Conservation (phyloP, 139 green algal species). For the Tetraselmis striata region DNA sequence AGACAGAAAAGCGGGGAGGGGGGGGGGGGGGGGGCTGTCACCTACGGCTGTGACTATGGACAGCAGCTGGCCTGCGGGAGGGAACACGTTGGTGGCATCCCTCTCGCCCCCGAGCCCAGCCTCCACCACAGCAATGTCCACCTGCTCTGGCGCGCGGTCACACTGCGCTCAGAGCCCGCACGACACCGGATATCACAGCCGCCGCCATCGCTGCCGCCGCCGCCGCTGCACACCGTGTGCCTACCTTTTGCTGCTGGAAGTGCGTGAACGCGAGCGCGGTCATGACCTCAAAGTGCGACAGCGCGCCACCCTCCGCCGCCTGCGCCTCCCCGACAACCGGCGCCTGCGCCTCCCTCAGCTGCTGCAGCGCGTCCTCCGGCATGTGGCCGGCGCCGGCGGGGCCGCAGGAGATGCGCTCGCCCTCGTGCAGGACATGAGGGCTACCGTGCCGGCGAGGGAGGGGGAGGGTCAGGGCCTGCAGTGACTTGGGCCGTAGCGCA, state of each 20-base stretch:
- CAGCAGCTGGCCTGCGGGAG: slow-evolving; percentile 25
- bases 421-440: neutral
- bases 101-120: slow-evolving; percentile 67
- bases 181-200: neutral
- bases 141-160: slow-evolving; percentile 10
- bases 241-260: slow-evolving; percentile 50
- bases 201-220: neutral
- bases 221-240: no score
- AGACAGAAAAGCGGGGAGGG: neutral
- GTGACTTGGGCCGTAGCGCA: no score
- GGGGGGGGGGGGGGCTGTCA: neutral
- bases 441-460: no score
- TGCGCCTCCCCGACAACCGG: neutral
- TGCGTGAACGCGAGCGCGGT: slow-evolving; percentile 70
- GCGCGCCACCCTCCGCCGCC: slow-evolving; percentile 21
- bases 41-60: slow-evolving; percentile 37
- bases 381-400: neutral
- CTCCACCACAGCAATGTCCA: slow-evolving; percentile 76
- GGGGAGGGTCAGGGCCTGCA: no score
- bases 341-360: neutral
- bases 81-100: slow-evolving; percentile 83
- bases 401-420: neutral
- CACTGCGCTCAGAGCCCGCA: no score
- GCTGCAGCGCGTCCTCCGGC: neutral
- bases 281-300: slow-evolving; percentile 79